phyloP scores from a whole-genome alignment of 2,329 filamentous ascomycete genomes.

The Pyricularia pennisetigena region DNA sequence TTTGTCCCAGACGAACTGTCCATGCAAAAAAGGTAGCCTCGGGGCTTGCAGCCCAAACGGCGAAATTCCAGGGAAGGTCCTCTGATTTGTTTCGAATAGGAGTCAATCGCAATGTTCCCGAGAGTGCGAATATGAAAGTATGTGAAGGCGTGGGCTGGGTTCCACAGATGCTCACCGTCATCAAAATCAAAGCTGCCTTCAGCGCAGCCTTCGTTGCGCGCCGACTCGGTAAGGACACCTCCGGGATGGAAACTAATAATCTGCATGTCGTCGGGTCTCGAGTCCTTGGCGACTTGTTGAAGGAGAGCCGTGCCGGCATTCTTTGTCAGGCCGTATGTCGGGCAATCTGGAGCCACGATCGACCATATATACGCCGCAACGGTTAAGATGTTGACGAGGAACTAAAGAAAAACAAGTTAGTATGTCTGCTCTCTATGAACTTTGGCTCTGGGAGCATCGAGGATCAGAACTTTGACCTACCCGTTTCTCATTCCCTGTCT shows the following conservation, averaged over 20 bases:
- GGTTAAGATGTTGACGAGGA: constrained; percentile 7
- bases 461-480: neutral
- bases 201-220: neutral
- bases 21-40: constrained; percentile 28
- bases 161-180: neutral
- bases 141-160: neutral
- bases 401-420: neutral
- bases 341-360: constrained; percentile 2
- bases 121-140: neutral
- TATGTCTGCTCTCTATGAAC: neutral
- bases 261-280: constrained; percentile 11
- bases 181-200: constrained; percentile 7
- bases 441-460: neutral
- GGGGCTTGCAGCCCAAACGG: constrained; percentile 26
- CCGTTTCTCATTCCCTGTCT: neutral
- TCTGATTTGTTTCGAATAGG: neutral
- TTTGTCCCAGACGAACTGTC: constrained; percentile 26
- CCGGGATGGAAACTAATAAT: constrained; percentile 16
- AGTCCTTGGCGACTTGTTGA: constrained; percentile 12
- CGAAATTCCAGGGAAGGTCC: constrained; percentile 18
- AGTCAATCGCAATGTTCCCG: too few relatives aligned
- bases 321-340: constrained; percentile 14
- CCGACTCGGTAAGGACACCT: constrained; percentile 6
- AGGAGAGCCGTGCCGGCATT: constrained; percentile 10
- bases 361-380: constrained; percentile 9